Evolutionary conservation across 2,329 filamentous ascomycete species (phyloP), one percentile per base, ranked within the genome.

Genomic region (Aspergillus sp.): DNA sequence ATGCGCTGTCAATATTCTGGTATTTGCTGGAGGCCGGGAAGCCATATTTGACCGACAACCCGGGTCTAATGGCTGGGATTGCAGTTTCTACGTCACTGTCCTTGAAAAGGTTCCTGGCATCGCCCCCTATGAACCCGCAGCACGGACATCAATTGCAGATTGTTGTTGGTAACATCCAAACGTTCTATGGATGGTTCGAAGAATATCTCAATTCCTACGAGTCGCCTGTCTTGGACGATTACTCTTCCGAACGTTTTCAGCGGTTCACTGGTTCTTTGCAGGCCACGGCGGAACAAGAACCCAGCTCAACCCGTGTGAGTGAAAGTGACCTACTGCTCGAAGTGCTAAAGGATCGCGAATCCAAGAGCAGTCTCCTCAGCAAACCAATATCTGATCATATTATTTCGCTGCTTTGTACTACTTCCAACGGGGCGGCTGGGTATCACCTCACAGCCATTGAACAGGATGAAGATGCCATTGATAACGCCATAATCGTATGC

Each of bases 1-100:
- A 99, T 76, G 88, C 90, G 1, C 81, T 98, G 45, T 93, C 93
- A 0, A 84, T 99, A 35, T 86, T 90, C 59, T 89, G 91, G 71
- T 97, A 96, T 73, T 82, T 99, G 1, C 80, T 98, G 14, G 79
- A 84, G 6, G 82, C 84, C 52, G 92, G 93, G 7, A 77, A 78
- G 15, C 66, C 76, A 5, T 87, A 93, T 69, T 79, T 99, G 4
- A 75, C 73, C 3, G 80, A 83, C 33, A 80, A 83, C 0, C 86
- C 91, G 0, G 88, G 87, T 0, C 97, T 97, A 66, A 79, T 96
- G 43, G 87, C 90, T 11, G 93, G 93, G 0, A 89, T 93, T 62
- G 84, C 89, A 1, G 77, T 97, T 17, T 91, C 91, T 1, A 89
- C 90, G 0, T 77, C 98, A 3, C 86, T 92, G 3, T 92, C 91